phyloP scores from a whole-genome alignment of 1,284 basidiomycete species.

The Sphaerobolus stellatus region DNA sequence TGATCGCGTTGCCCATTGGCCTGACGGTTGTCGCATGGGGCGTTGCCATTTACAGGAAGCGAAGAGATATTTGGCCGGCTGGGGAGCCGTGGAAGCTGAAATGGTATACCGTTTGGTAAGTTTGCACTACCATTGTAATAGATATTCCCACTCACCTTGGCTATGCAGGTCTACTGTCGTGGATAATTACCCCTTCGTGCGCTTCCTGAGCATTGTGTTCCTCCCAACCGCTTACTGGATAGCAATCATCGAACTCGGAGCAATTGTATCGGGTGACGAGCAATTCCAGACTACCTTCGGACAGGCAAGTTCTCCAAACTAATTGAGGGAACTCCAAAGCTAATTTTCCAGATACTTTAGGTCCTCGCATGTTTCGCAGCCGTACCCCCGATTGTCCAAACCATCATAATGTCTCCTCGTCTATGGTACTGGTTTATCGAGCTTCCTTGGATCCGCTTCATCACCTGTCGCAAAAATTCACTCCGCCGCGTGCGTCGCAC shows the following conservation, averaged over 20 bases:
- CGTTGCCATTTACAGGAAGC: not conserved
- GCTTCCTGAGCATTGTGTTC: not conserved
- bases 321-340: no score
- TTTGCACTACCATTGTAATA: not conserved
- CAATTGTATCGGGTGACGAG: not conserved
- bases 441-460: no score
- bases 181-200: slow-evolving; percentile 4
- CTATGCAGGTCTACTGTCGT: not conserved
- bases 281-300: not conserved
- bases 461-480: no score
- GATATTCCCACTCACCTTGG: not conserved
- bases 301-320: no score
- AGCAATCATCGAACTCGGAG: not conserved
- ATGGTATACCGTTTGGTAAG: not conserved
- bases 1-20: not conserved
- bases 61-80: not conserved
- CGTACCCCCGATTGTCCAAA: not conserved
- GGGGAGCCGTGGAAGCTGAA: not conserved
- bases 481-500: no score
- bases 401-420: no score
- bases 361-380: not conserved
- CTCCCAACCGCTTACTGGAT: slow-evolving; percentile 1
- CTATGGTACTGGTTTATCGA: no score
- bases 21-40: not conserved
- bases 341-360: no score